These are phyloP conservation scores for Synchytrium microbalum DNA, from an alignment of 371 early-diverging fungal species.

Conservation along the genomic window DNA sequence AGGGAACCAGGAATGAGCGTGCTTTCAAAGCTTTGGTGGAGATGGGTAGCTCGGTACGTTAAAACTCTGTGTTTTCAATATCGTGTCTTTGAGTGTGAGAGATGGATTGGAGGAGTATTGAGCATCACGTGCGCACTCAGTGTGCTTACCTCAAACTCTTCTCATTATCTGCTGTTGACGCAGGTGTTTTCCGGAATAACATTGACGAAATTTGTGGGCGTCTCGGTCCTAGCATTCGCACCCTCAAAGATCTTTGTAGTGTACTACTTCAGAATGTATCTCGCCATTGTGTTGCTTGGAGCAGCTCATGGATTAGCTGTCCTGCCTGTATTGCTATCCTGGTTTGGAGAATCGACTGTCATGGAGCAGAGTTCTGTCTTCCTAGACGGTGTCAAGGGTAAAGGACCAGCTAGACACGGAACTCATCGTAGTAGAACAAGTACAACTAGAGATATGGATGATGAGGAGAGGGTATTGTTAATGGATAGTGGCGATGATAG, in stretches of 20 bases:
- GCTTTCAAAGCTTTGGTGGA: conserved; percentile 45
- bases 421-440: neutral
- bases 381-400: neutral
- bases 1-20: conserved; percentile 40
- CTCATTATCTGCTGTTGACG: too few species aligned
- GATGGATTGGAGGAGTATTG: too few species aligned
- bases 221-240: conserved; percentile 63
- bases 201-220: conserved; percentile 66
- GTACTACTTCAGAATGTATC: conserved; percentile 72
- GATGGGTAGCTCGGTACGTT: conserved; percentile 53
- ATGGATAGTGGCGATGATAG: neutral
- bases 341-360: conserved; percentile 31
- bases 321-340: conserved; percentile 54
- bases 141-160: too few species aligned
- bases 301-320: conserved; percentile 63
- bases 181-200: conserved; percentile 58
- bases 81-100: conserved; percentile 30
- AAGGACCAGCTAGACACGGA: too few species aligned
- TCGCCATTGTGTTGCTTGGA: conserved; percentile 59
- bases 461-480: neutral
- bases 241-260: conserved; percentile 67
- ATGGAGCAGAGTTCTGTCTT: neutral
- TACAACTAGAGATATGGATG: neutral
- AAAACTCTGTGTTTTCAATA: too few species aligned
- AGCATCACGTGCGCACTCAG: too few species aligned